Conservation (phyloP, 768 basidiomycete genomes). For the Royoungia palumana region DNA sequence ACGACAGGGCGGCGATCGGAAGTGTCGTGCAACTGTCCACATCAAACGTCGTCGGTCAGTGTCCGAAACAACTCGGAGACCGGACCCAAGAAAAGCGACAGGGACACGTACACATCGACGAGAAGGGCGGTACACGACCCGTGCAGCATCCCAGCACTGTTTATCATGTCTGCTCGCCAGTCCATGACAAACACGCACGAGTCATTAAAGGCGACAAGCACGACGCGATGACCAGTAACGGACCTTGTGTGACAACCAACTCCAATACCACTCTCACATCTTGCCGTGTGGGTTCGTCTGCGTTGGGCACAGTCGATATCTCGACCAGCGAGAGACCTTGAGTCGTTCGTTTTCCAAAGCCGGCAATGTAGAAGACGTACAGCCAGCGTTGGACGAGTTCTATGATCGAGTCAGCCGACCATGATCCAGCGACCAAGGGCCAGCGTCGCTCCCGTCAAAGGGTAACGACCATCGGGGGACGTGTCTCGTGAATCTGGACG, state of each 20-base stretch:
- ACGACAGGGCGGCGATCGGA: constrained; percentile 36
- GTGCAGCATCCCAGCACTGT: constrained; percentile 35
- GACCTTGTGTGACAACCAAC: constrained; percentile 45
- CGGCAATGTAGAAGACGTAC: constrained; percentile 22
- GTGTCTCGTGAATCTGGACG: no score
- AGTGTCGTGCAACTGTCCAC: constrained; percentile 40
- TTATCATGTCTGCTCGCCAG: constrained; percentile 41
- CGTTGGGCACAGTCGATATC: constrained; percentile 37
- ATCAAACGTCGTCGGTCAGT: no score
- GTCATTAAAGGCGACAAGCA: not conserved
- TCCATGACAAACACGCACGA: not conserved
- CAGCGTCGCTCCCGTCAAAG: no score
- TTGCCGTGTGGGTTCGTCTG: constrained; percentile 33
- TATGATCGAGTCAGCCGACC: constrained; percentile 7
- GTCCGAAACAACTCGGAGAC: no score
- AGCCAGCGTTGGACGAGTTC: constrained; percentile 40
- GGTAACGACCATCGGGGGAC: no score
- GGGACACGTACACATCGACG: constrained; percentile 43
- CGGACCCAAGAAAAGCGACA: not conserved
- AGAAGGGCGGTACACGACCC: constrained; percentile 42
- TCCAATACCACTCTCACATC: constrained; percentile 42
- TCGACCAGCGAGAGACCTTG: constrained; percentile 29
- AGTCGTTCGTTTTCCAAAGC: constrained; percentile 21
- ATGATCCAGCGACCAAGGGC: no score
- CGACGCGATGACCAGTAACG: constrained; percentile 1